Percentiles rank a stretch among this genome's conserved stretches.
phyloP scores from a whole-genome alignment of 805 yeast genomes.

The Saccharomycopsis olivae region DNA sequence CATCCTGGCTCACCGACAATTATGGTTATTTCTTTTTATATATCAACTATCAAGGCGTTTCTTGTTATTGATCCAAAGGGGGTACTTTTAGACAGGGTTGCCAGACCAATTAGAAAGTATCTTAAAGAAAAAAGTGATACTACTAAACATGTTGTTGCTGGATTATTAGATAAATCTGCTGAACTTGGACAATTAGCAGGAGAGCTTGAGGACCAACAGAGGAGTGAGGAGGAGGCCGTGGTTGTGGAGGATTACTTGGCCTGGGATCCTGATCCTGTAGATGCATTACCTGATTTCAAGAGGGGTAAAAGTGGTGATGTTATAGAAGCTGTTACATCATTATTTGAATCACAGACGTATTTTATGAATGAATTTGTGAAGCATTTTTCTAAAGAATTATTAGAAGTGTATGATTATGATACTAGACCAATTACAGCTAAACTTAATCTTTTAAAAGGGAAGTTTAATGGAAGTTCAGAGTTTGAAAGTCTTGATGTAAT shows the following conservation, averaged over 20 bases:
- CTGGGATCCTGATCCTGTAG: slow-evolving; percentile 84
- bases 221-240: too few species aligned
- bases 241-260: slow-evolving; percentile 24
- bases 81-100: slow-evolving; percentile 66
- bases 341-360: slow-evolving; percentile 58
- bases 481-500: slow-evolving; percentile 71
- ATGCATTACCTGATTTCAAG: slow-evolving; percentile 75
- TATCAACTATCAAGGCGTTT: slow-evolving; percentile 62
- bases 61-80: slow-evolving; percentile 79
- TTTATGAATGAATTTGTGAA: slow-evolving; percentile 56
- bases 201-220: slow-evolving; percentile 31
- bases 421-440: slow-evolving; percentile 31
- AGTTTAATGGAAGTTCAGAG: slow-evolving; percentile 45
- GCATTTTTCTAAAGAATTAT: slow-evolving; percentile 47
- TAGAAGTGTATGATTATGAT: slow-evolving; percentile 30
- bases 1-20: slow-evolving; percentile 78
- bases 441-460: slow-evolving; percentile 43
- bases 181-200: slow-evolving; percentile 42
- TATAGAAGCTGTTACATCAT: slow-evolving; percentile 59
- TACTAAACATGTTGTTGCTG: slow-evolving; percentile 56
- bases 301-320: slow-evolving; percentile 52
- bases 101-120: slow-evolving; percentile 64
- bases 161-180: slow-evolving; percentile 40
- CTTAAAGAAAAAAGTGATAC: slow-evolving; percentile 68
- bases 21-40: slow-evolving; percentile 58